Evolutionary conservation across 495 filamentous ascomycete species (phyloP), one percentile per base, ranked within the genome.

Genomic region (Penicillium verhagenii): DNA sequence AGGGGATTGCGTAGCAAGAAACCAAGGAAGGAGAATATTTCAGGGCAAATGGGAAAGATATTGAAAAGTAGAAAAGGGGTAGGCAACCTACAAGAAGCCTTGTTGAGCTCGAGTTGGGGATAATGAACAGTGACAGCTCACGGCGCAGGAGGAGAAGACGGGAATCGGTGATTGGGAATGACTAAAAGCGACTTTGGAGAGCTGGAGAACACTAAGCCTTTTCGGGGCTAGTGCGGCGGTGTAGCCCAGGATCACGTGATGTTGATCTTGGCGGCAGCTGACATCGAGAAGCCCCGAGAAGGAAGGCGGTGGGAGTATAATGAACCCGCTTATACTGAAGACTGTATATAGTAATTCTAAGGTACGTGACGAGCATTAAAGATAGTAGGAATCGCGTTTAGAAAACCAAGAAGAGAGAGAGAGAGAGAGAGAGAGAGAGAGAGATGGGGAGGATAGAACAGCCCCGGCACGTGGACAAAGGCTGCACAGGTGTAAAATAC

Each of bases 81-180:
- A 74, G 70, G 72, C 71, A 58, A 77, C 74, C 74, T 76, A 76
- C 73, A 74, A 76, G 71, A 76, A 73, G 71, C 73, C 73, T 66
- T 65, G 50, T 39, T 53, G 60, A 57, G 65, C 63, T 60, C 63
- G 45, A 51, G 47, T 38, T 10, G 18, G 28, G 13, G n/a, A n/a
- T 46, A 24, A 44, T 39, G 33, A 51, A 51, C n/a, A 52, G 35
- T 48, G 39, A 52, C 23, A 43, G 47, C 26, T 35, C 26, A 46
- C 31, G 47, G 52, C 54, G 38, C 50, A 50, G 38, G 50, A 58
- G 57, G 43, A 51, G 53, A 49, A 43, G 57, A 58, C 10, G n/a
- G 26, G 16, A 33, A n/a, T n/a, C n/a, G 19, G 23, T 48, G 45
- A 48, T 9, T 48, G 25, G 40, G 46, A 28, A 20, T 52, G 35